phyloP scores from a whole-genome alignment of 805 yeast species.

The Torulaspora gathmanii region DNA sequence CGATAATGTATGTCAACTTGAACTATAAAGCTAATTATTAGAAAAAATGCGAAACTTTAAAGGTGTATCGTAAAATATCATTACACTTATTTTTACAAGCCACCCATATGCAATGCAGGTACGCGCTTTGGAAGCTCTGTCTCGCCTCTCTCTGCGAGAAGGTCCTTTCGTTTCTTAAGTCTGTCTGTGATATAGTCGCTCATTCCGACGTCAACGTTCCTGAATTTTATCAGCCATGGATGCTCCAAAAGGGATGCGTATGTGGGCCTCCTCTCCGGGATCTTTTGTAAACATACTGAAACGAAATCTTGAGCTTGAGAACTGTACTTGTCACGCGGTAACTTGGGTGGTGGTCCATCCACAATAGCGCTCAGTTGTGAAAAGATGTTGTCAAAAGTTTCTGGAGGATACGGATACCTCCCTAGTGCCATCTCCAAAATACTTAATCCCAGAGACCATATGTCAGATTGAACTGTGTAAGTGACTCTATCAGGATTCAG shows the following conservation, averaged over 20 bases:
- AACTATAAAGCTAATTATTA: conserved; percentile 1
- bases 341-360: conserved; percentile 86
- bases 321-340: conserved; percentile 60
- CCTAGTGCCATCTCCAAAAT: conserved; percentile 88
- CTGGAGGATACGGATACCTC: conserved; percentile 93
- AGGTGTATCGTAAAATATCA: conserved; percentile 2
- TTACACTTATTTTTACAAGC: conserved; percentile 19
- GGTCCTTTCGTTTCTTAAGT: conserved; percentile 30
- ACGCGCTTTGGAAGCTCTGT: conserved; percentile 27
- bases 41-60: conserved; percentile 1
- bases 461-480: conserved; percentile 89
- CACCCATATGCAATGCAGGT: conserved; percentile 39
- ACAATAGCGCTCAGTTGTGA: conserved; percentile 94
- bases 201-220: conserved; percentile 40
- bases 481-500: conserved; percentile 68
- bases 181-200: conserved; percentile 38
- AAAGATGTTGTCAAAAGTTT: conserved; percentile 82
- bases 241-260: conserved; percentile 71
- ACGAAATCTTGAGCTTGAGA: conserved; percentile 82
- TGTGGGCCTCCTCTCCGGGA: conserved; percentile 75
- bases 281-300: conserved; percentile 67
- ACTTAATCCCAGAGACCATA: conserved; percentile 90
- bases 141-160: conserved; percentile 28
- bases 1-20: neutral
- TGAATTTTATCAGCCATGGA: conserved; percentile 70